Evolutionary conservation across 108 stramenopile genomes (phyloP).

Genomic region (Craspedostauros australis): DNA sequence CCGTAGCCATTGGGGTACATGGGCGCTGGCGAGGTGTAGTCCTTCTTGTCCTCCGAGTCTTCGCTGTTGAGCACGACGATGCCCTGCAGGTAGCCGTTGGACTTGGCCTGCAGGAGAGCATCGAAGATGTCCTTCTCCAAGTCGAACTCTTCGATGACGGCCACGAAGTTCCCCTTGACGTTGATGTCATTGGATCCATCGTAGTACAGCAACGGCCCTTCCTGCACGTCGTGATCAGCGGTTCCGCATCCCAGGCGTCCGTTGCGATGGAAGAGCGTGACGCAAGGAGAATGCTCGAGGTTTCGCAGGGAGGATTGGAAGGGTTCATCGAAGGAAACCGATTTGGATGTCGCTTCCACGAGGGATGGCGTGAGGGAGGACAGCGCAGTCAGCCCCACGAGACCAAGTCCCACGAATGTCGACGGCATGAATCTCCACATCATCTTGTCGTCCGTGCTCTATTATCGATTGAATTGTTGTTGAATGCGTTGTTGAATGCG

Average conservation of each 20-base stretch:
- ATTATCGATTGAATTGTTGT: no score
- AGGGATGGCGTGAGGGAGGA: neutral
- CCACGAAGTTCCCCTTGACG: slow-evolving; percentile 37
- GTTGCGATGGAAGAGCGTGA: slow-evolving; percentile 60
- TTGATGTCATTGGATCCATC: slow-evolving; percentile 26
- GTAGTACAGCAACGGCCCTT: slow-evolving; percentile 50
- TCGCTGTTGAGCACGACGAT: slow-evolving; percentile 63
- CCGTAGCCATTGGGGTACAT: slow-evolving; percentile 54
- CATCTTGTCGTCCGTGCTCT: no score
- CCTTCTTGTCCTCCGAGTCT: slow-evolving; percentile 4
- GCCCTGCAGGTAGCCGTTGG: slow-evolving; percentile 53
- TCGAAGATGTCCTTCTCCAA: slow-evolving; percentile 38
- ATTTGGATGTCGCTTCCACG: slow-evolving; percentile 1
- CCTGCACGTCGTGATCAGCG: slow-evolving; percentile 35
- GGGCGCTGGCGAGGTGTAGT: slow-evolving; percentile 47
- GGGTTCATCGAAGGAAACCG: slow-evolving; percentile 39
- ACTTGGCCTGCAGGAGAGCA: slow-evolving; percentile 24
- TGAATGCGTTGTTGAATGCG: no score
- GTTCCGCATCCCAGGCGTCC: slow-evolving; percentile 82
- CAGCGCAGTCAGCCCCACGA: no score
- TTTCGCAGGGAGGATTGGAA: slow-evolving; percentile 55
- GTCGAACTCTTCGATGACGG: slow-evolving; percentile 60
- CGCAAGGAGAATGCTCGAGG: slow-evolving; percentile 60
- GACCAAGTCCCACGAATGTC: no score
- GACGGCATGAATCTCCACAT: no score